Percentiles rank a stretch among this genome's conserved stretches.
Conservation (phyloP, 2,329 filamentous ascomycete genomes). For the Pleomassaria siparia region DNA sequence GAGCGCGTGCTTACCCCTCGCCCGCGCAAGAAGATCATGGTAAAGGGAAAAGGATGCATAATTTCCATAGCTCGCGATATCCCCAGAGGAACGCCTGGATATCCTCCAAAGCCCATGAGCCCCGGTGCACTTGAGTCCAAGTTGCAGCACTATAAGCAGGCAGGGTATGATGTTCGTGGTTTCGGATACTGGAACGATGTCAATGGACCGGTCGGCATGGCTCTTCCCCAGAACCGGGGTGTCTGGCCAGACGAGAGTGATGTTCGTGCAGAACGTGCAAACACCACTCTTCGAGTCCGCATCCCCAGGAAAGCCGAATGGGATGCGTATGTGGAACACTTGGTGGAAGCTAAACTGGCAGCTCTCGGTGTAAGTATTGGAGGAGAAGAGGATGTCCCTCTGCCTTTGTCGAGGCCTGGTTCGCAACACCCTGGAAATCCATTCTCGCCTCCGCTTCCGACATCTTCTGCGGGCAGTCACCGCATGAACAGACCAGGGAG, state of each 20-base stretch:
- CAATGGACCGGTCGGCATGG: conserved; percentile 20
- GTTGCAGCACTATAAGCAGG: conserved; percentile 65
- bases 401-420: conserved; percentile 68
- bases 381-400: conserved; percentile 67
- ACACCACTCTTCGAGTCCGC: conserved; percentile 61
- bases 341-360: conserved; percentile 89
- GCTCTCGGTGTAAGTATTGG: conserved; percentile 85
- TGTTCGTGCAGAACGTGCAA: conserved; percentile 57
- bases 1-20: conserved; percentile 35
- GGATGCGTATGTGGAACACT: conserved; percentile 77
- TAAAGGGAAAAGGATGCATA: conserved; percentile 49
- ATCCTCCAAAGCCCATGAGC: conserved; percentile 47
- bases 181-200: conserved; percentile 64
- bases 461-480: conserved; percentile 75
- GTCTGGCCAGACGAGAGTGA: conserved; percentile 68
- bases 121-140: conserved; percentile 61
- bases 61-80: conserved; percentile 49
- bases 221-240: conserved; percentile 61
- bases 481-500: conserved; percentile 58
- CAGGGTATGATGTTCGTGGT: conserved; percentile 68
- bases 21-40: conserved; percentile 47
- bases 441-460: conserved; percentile 81
- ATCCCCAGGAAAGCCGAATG: conserved; percentile 72
- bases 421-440: conserved; percentile 74
- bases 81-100: conserved; percentile 44